Evolutionary conservation across 2,329 filamentous ascomycete genomes (phyloP).

Genomic region (Xylariales sp.): DNA sequence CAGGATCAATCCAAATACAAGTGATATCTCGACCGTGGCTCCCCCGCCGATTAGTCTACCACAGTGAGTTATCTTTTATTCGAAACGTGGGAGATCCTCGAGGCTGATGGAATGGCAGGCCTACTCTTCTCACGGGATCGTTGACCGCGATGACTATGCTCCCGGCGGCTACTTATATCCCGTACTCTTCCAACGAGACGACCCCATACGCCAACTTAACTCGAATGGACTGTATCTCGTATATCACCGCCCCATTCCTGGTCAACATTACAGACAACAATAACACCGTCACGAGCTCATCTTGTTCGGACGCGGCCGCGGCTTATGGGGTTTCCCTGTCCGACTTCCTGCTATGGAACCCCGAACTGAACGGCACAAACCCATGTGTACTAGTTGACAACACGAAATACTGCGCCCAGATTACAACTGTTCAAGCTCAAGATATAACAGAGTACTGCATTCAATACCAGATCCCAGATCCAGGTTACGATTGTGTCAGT

Average conservation of each 20-base stretch:
- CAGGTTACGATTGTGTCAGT: conserved; percentile 14
- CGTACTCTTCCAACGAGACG: conserved; percentile 7
- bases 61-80: background rate
- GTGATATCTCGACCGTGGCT: conserved; percentile 11
- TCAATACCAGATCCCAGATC: conserved; percentile 10
- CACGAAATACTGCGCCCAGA: conserved; percentile 16
- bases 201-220: conserved; percentile 15
- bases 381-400: conserved; percentile 11
- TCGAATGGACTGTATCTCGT: conserved; percentile 14
- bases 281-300: conserved; percentile 15
- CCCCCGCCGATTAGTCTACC: conserved; percentile 11
- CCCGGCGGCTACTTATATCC: conserved; percentile 8
- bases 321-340: conserved; percentile 14
- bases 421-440: conserved; percentile 2
- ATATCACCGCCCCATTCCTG: conserved; percentile 16
- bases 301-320: conserved; percentile 10
- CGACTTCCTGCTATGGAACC: conserved; percentile 25
- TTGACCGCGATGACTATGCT: conserved; percentile 11
- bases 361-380: conserved; percentile 8
- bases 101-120: conserved; percentile 14
- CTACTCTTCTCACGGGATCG: conserved; percentile 14
- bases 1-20: conserved; percentile 19
- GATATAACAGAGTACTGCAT: conserved; percentile 18
- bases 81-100: background rate
- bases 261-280: conserved; percentile 10